These are phyloP conservation scores for Globisporangium carolinianum DNA, from an alignment of 352 stramenopile genomes.

Conservation along the genomic window DNA sequence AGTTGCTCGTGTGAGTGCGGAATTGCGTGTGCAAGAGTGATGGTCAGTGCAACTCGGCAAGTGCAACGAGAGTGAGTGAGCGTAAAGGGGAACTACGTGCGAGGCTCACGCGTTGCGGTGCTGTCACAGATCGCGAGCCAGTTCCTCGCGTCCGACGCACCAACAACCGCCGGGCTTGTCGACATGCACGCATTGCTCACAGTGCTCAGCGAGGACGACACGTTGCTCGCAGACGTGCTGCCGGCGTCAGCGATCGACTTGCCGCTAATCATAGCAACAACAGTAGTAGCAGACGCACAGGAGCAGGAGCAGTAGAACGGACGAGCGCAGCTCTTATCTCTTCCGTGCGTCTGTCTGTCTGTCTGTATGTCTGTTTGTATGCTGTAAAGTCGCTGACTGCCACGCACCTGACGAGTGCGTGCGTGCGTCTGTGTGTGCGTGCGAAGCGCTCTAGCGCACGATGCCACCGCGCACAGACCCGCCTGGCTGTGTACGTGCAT, in stretches of 20 bases:
- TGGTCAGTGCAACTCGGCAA: not conserved
- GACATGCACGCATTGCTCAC: conserved; percentile 29
- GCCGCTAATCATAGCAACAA: not conserved
- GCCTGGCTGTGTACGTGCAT: not conserved
- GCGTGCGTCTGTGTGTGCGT: not conserved
- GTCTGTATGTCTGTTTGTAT: not conserved
- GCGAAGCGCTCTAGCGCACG: not conserved
- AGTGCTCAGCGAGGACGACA: conserved; percentile 19
- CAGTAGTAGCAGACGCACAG: not conserved
- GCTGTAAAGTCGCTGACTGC: too few relatives aligned
- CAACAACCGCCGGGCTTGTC: conserved; percentile 18
- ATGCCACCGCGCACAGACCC: not conserved
- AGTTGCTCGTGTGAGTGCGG: not conserved
- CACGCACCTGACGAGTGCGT: not conserved
- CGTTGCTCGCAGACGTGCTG: conserved; percentile 12
- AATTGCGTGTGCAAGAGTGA: too few relatives aligned
- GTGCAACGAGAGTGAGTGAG: too few relatives aligned
- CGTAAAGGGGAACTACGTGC: not conserved
- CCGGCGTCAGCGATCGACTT: not conserved
- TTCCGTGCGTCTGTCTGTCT: not conserved
- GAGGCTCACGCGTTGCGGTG: not conserved
- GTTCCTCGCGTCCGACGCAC: conserved; percentile 17
- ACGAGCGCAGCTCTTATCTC: not conserved
- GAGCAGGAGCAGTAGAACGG: too few relatives aligned
- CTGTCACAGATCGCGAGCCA: conserved; percentile 22